phyloP scores from a whole-genome alignment of 371 early-diverging fungal species.

The Mortierella sp. region DNA sequence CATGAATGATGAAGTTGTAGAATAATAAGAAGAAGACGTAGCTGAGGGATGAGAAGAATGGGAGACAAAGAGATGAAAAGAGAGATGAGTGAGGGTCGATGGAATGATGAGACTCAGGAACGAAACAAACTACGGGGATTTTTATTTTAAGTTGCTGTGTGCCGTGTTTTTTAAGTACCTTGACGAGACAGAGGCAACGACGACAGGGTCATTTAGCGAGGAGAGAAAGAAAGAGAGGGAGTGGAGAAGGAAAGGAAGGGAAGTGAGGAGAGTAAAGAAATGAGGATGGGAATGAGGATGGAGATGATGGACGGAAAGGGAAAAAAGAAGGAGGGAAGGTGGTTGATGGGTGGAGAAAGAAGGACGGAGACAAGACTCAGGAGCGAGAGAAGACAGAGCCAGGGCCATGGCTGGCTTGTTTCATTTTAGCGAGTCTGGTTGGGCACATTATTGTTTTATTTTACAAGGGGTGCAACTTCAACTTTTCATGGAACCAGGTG shows the following conservation, averaged over 20 bases:
- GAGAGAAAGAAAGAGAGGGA: neutral
- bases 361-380: neutral
- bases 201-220: neutral
- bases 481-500: no score
- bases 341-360: neutral
- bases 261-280: neutral
- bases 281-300: neutral
- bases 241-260: neutral
- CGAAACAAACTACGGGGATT: neutral
- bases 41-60: neutral
- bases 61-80: neutral
- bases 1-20: constrained; percentile 5
- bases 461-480: no score
- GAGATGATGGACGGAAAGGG: neutral
- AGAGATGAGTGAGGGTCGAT: neutral
- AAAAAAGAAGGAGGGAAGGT: neutral
- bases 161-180: no score
- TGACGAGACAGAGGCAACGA: no score
- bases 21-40: neutral
- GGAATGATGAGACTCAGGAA: neutral
- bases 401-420: neutral
- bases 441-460: no score
- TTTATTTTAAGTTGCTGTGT: no score
- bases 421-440: neutral
- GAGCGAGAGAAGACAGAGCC: no score